Conservation (phyloP, 306 rosid genomes). For the Erythrophleum fordii region DNA sequence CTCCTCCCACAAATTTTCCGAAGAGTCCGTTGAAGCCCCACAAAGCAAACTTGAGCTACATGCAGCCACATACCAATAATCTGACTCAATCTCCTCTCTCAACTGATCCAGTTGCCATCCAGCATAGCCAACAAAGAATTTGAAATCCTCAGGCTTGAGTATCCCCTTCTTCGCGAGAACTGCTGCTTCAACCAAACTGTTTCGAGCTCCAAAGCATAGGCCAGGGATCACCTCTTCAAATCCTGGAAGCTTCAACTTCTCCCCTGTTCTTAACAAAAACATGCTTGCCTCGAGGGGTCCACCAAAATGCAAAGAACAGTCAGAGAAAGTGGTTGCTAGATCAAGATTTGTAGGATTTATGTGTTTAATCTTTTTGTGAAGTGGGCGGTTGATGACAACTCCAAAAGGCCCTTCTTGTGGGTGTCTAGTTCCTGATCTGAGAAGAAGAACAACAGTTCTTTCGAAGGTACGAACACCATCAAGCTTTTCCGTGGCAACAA, state of each 20-base stretch:
- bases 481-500: constrained; percentile 93
- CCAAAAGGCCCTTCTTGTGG: constrained; percentile 97
- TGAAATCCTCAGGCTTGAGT: constrained; percentile 84
- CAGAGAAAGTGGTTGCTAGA: constrained; percentile 87
- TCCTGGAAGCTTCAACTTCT: constrained; percentile 67
- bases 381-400: constrained; percentile 89
- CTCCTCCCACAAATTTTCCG: constrained; percentile 90
- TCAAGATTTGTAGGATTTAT: constrained; percentile 87
- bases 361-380: constrained; percentile 83
- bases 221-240: constrained; percentile 94
- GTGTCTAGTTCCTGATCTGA: constrained; percentile 88
- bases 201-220: constrained; percentile 87
- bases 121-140: constrained; percentile 96
- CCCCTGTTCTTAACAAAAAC: constrained; percentile 77
- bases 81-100: constrained; percentile 89
- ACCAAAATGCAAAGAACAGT: constrained; percentile 85
- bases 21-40: constrained; percentile 59
- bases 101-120: constrained; percentile 98
- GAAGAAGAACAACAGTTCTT: constrained; percentile 91
- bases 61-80: constrained; percentile 96
- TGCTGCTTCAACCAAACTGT: constrained; percentile 86
- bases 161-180: constrained; percentile 84
- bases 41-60: constrained; percentile 87
- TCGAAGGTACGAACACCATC: constrained; percentile 91
- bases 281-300: constrained; percentile 98